Percentiles rank a stretch among this genome's conserved stretches.
Conservation (phyloP, 2,329 filamentous ascomycete species). For the Fusarium pseudoanthophilum region DNA sequence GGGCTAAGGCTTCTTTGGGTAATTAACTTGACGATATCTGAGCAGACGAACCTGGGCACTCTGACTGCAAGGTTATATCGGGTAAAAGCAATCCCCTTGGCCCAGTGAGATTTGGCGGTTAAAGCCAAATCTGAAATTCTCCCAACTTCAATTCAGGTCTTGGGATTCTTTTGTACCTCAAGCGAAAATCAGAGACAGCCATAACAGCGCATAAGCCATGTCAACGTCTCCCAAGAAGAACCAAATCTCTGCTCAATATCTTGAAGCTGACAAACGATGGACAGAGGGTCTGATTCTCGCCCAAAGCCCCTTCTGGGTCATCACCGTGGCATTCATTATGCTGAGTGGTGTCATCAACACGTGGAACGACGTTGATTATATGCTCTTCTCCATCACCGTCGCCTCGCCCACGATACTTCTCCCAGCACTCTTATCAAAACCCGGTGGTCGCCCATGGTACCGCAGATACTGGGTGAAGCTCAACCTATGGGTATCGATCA, state of each 20-base stretch:
- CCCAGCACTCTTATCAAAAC: background rate
- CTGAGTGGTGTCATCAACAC: background rate
- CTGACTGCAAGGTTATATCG: background rate
- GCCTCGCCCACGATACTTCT: background rate
- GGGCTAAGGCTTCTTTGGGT: too few species aligned
- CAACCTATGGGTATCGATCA: background rate
- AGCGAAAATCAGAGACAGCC: background rate
- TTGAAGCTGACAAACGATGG: background rate
- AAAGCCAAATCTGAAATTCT: background rate
- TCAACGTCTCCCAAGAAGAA: background rate
- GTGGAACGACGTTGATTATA: conserved; percentile 10
- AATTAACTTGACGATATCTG: too few species aligned
- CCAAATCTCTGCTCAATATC: background rate
- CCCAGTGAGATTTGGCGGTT: background rate
- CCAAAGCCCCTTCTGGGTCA: conserved; percentile 4
- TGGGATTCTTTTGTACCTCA: rapidly evolving
- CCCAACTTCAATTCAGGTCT: background rate
- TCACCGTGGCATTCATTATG: conserved; percentile 3
- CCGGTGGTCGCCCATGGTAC: conserved; percentile 1
- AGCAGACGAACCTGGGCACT: background rate
- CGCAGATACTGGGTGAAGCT: conserved; percentile 13
- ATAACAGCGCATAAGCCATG: background rate
- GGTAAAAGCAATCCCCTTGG: background rate
- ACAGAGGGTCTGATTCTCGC: background rate
- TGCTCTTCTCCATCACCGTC: background rate